A percentile compares a stretch with the other conserved stretches of the same genome.
Evolutionary conservation across 495 filamentous ascomycete species (phyloP).

Genomic region (Jackrogersella minutella): DNA sequence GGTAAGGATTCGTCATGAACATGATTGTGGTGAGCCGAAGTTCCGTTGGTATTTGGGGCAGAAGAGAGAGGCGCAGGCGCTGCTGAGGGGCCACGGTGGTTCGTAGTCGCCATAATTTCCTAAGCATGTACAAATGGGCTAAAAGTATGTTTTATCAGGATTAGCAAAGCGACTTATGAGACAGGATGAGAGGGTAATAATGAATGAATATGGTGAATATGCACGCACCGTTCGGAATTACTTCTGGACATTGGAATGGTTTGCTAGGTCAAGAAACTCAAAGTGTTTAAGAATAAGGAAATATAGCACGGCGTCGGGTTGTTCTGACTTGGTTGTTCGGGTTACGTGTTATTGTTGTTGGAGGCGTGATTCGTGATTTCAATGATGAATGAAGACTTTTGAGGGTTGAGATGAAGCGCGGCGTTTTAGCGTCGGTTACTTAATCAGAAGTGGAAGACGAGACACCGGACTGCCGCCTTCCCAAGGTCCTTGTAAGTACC

Average conservation of each 20-base stretch:
- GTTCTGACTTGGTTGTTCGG: conserved; percentile 10
- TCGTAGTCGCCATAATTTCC: conserved; percentile 42
- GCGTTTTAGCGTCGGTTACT: conserved; percentile 43
- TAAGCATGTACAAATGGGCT: conserved; percentile 28
- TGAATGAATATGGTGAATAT: background rate
- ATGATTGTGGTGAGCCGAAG: conserved; percentile 34
- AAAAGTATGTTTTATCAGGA: conserved; percentile 1
- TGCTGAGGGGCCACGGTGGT: conserved; percentile 42
- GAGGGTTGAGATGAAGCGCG: conserved; percentile 43
- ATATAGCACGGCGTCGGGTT: no score
- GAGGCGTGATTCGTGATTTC: conserved; percentile 19
- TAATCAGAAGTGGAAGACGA: no score
- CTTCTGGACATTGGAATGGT: conserved; percentile 26
- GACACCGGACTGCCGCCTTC: conserved; percentile 15
- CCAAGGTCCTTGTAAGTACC: background rate
- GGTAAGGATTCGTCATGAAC: conserved; percentile 37
- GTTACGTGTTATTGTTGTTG: conserved; percentile 11
- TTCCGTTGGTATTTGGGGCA: conserved; percentile 34
- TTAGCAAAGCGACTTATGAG: conserved; percentile 1
- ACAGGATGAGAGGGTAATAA: background rate
- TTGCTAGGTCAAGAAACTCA: conserved; percentile 7
- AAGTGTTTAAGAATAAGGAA: conserved; percentile 7
- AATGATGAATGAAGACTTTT: conserved; percentile 43
- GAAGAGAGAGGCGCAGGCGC: conserved; percentile 43
- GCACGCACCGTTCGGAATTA: conserved; percentile 22